Evolutionary conservation across 352 stramenopile genomes (phyloP).

Genomic region (Phytophthora ohioensis): DNA sequence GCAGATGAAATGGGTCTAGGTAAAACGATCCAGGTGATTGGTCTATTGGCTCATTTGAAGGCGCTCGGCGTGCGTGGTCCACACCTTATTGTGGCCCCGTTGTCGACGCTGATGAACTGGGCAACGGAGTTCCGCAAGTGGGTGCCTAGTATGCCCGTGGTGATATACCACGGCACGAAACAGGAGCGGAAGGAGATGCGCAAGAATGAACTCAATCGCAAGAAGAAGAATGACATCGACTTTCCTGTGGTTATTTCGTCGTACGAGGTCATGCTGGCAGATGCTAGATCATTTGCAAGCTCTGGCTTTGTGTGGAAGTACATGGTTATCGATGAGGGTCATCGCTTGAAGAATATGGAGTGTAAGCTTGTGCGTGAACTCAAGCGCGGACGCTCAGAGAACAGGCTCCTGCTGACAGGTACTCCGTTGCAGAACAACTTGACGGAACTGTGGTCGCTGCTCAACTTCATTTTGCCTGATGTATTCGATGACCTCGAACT

Average conservation of each 20-base stretch:
- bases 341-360: conserved; percentile 98
- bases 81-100: conserved; percentile 97
- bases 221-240: conserved; percentile 63
- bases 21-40: conserved; percentile 94
- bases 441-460: conserved; percentile 97
- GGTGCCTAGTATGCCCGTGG: conserved; percentile 91
- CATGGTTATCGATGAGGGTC: conserved; percentile 98
- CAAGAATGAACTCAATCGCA: conserved; percentile 56
- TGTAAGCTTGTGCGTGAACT: conserved; percentile 95
- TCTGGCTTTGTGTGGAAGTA: conserved; percentile 92
- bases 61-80: conserved; percentile 91
- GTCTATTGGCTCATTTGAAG: conserved; percentile 95
- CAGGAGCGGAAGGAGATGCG: conserved; percentile 58
- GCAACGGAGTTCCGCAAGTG: conserved; percentile 90
- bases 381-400: conserved; percentile 93
- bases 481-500: conserved; percentile 98
- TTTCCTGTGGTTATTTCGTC: conserved; percentile 91
- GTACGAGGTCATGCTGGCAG: conserved; percentile 89
- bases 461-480: conserved; percentile 98
- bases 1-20: conserved; percentile 92
- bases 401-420: conserved; percentile 95
- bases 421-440: conserved; percentile 99
- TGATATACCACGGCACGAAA: conserved; percentile 97
- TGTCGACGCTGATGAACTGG: conserved; percentile 99
- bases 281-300: conserved; percentile 65